Evolutionary conservation across 1,284 basidiomycete genomes (phyloP).

Genomic region (Heterobasidion occidentale): DNA sequence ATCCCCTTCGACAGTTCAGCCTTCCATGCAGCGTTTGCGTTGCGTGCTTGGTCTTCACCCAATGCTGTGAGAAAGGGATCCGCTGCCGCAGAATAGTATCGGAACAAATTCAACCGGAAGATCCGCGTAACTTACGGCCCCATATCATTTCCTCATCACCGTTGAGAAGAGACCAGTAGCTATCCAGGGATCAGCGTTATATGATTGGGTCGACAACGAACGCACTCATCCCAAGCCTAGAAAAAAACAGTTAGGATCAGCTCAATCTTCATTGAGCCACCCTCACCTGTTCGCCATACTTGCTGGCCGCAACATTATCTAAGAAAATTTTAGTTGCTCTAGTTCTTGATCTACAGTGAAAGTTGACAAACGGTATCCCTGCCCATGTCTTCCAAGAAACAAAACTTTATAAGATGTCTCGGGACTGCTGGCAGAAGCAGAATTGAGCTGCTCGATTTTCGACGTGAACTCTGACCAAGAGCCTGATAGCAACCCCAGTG

Average conservation of each 20-base stretch:
- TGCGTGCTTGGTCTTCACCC: slow-evolving; percentile 58
- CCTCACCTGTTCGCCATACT: slow-evolving; percentile 59
- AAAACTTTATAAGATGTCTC: slow-evolving; percentile 53
- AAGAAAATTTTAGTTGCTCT: background rate
- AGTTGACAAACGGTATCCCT: slow-evolving; percentile 53
- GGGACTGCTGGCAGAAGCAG: slow-evolving; percentile 22
- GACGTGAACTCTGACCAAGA: slow-evolving; percentile 46
- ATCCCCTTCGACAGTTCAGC: slow-evolving; percentile 43
- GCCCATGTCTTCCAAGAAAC: slow-evolving; percentile 62
- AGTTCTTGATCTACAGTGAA: background rate
- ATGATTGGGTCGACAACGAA: background rate
- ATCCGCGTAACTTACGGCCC: slow-evolving; percentile 53
- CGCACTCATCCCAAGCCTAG: slow-evolving; percentile 51
- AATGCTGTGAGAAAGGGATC: slow-evolving; percentile 68
- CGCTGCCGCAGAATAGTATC: slow-evolving; percentile 29
- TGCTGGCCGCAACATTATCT: slow-evolving; percentile 70
- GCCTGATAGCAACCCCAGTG: slow-evolving; percentile 50
- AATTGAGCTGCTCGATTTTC: slow-evolving; percentile 38
- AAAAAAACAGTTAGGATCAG: background rate
- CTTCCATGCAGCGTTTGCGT: slow-evolving; percentile 50
- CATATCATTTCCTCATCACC: slow-evolving; percentile 69
- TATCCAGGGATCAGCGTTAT: slow-evolving; percentile 13
- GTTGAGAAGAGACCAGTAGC: slow-evolving; percentile 63
- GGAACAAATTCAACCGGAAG: background rate
- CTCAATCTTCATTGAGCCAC: background rate